Evolutionary conservation across 805 yeast genomes (phyloP), one percentile per base, ranked within the genome.

Genomic region (Pichia scutulata): DNA sequence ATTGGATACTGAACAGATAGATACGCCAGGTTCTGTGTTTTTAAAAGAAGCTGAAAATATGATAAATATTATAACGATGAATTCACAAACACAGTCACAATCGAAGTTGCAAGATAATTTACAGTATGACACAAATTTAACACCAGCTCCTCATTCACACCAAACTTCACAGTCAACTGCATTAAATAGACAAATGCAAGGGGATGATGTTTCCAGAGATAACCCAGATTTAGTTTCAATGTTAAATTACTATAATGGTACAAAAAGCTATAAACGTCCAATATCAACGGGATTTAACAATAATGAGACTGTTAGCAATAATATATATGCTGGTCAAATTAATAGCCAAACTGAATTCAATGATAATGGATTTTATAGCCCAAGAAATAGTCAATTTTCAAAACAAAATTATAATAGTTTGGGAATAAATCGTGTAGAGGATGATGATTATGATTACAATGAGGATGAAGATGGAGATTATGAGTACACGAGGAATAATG

Each of bases 241-340:
- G 26, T 39, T 50, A 14, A 50, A 50, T n/a, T 50, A 50, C 14
- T 50, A 50, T 21, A 43, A 39, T n/a, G 37, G 19, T n/a, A n/a
- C 37, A 28, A 28, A 28, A 13, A 28, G 3, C 7, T 16, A 33
- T 33, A 16, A 33, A n/a, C 37, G 19, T 3, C 37, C 37, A n/a
- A 16, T 33, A n/a, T 33, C 37, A 30, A 13, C n/a, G 10, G 37
- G 37, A 5, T 33, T 30, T 25, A 18, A 39, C 25, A 39, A 43
- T n/a, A 40, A 39, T 9, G 33, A 39, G 13, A 48, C 14, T 21
- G 19, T 18, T 23, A 39, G 22, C 21, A 18, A 14, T 24, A 39
- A 39, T 19, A 43, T 30, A 33, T 18, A 43, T 23, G 28, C 18
- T n/a, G n/a, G 14, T 23, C 16, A 13, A 25, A 37, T 36, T 26